Evolutionary conservation across 176 grass and related monocot species (phyloP), one percentile per base, ranked within the genome.

Genomic region (Neostapfia colusana): DNA sequence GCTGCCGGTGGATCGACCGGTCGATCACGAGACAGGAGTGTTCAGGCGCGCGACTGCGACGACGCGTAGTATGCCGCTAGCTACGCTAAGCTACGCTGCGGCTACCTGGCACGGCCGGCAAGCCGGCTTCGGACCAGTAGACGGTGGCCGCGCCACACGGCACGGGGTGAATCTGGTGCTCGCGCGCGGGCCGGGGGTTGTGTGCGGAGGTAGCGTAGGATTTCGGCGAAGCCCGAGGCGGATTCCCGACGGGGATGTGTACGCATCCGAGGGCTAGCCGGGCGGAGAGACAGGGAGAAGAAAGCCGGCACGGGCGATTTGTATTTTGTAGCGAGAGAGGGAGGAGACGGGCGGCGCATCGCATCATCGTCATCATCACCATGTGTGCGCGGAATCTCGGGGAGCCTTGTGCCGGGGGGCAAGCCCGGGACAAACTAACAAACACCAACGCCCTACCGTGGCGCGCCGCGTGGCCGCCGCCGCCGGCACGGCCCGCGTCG

Each of bases 201-300:
- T n/a, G n/a, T n/a, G n/a, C 7, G 23, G 55, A 74, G 75, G 77
- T 88, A 44, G 86, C 86, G 86, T 88, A 46, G 75, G 86, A 83
- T 56, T 88, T 74, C 75, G 75, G 86, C 86, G 69, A 88, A 39
- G 81, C 69, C 69, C 44, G 86, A 83, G 86, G 69, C 23, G 85
- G 80, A 88, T 88, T 69, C 80, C 75, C 15, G 80, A 79, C 78
- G 75, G 75, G 80, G 83, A 83, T 67, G 85, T 67, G 78, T 72
- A 39, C 84, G 78, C 78, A 31, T 87, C 51, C 34, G 72, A 38
- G 46, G 48, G 83, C 61, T 31, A 3, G 31, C 2, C 31, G 78
- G 13, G 39, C 58, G 73, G 55, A 66, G 75, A 56, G 86, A 79
- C 44, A 79, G 41, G 48, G 23, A 46, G 23, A 48, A 23, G 7